phyloP scores from a whole-genome alignment of 2,329 filamentous ascomycete genomes.

The Phaeoacremonium minimum region DNA sequence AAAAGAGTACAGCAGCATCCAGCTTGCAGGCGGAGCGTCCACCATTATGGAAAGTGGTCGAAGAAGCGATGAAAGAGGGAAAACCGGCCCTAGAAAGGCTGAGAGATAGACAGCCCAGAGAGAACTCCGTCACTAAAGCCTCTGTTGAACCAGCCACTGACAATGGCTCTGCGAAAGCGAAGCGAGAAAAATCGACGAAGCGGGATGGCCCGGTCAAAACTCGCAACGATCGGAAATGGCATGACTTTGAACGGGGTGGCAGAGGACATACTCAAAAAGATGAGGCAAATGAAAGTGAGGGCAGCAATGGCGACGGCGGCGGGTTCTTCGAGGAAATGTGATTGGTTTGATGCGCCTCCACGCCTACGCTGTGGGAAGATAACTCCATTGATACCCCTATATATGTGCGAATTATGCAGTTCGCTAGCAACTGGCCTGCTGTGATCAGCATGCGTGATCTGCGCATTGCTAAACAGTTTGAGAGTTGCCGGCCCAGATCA shows the following conservation, averaged over 20 bases:
- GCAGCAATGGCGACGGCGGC: conserved; percentile 41
- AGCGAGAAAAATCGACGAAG: conserved; percentile 1
- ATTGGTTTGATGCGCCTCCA: too few species aligned
- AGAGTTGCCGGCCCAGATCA: too few species aligned
- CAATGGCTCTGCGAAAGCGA: conserved; percentile 1
- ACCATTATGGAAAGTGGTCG: conserved; percentile 65
- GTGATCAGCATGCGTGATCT: too few species aligned
- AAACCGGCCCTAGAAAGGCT: conserved; percentile 45
- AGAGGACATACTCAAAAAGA: not conserved
- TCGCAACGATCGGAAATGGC: not conserved
- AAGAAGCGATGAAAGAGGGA: conserved; percentile 58
- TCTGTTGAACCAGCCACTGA: conserved; percentile 4
- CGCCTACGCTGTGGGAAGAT: too few species aligned
- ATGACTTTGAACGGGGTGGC: not conserved
- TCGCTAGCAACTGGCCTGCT: too few species aligned
- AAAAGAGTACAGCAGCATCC: conserved; percentile 32
- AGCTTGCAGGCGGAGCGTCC: conserved; percentile 42
- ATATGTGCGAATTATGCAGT: too few species aligned
- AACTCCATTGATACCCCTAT: too few species aligned
- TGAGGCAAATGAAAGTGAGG: not conserved
- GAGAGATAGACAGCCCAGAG: conserved; percentile 46
- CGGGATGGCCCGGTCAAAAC: not conserved
- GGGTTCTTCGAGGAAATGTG: conserved; percentile 60
- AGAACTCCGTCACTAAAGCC: conserved; percentile 12
- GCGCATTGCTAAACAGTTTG: too few species aligned